Percentiles rank a stretch among this genome's conserved stretches.
These are phyloP conservation scores for Phytophthora ramorum DNA, from an alignment of 352 stramenopile genomes.

Conservation along the genomic window DNA sequence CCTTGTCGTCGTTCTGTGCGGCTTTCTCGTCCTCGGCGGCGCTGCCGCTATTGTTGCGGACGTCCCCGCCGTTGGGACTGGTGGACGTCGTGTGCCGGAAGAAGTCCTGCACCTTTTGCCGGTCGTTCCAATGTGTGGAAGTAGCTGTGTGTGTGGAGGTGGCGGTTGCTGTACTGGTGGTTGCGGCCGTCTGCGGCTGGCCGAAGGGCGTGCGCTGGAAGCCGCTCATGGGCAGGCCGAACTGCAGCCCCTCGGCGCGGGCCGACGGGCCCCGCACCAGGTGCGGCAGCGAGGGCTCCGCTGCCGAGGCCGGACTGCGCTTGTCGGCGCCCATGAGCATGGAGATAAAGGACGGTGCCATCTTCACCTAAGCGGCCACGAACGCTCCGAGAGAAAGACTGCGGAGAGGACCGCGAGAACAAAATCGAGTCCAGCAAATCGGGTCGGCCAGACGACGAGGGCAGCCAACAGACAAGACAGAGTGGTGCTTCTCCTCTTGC, in stretches of 20 bases:
- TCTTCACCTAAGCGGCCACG: constrained; percentile 31
- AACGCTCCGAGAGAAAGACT: constrained; percentile 33
- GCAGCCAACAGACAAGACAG: constrained; percentile 12
- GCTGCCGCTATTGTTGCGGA: neutral
- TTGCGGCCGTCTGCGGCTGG: constrained; percentile 17
- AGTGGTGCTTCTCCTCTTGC: neutral
- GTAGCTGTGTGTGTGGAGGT: constrained; percentile 7
- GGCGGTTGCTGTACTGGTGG: neutral
- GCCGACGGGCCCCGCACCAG: constrained; percentile 21
- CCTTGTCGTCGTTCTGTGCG: constrained; percentile 54
- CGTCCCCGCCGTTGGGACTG: neutral
- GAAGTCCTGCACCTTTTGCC: constrained; percentile 66
- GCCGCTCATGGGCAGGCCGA: constrained; percentile 35
- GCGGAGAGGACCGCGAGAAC: constrained; percentile 17
- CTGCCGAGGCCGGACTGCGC: neutral
- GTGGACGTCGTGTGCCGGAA: constrained; percentile 51
- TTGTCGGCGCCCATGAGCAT: constrained; percentile 56
- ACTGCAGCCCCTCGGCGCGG: constrained; percentile 36
- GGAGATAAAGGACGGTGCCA: constrained; percentile 71
- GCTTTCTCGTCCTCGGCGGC: constrained; percentile 28
- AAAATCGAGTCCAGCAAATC: constrained; percentile 36
- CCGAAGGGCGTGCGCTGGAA: constrained; percentile 34
- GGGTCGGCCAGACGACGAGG: constrained; percentile 26
- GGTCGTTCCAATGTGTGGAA: constrained; percentile 47
- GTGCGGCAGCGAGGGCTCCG: constrained; percentile 29